Evolutionary conservation across 2,329 filamentous ascomycete genomes (phyloP).

Genomic region (Parascedosporium putredinis): DNA sequence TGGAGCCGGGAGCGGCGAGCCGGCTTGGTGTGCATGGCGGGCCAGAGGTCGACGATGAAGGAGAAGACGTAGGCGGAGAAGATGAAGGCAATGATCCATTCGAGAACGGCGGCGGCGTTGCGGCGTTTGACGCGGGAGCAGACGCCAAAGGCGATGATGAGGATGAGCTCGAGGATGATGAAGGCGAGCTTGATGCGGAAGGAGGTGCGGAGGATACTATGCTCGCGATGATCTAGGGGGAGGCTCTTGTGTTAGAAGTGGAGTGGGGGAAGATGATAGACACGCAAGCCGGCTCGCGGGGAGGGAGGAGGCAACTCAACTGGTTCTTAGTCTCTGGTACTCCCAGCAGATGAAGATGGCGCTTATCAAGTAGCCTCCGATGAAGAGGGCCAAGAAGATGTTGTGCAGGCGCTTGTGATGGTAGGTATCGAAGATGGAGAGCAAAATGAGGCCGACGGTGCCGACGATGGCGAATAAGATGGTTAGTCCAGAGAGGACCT

Average conservation of each 20-base stretch:
- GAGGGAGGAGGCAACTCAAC: slow-evolving; percentile 26
- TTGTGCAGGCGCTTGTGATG: slow-evolving; percentile 58
- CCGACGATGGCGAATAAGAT: slow-evolving; percentile 65
- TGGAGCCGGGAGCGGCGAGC: slow-evolving; percentile 13
- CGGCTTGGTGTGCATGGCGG: slow-evolving; percentile 55
- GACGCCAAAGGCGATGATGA: slow-evolving; percentile 64
- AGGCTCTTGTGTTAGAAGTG: background rate
- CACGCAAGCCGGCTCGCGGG: no score
- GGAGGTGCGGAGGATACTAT: slow-evolving; percentile 61
- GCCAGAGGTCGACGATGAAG: slow-evolving; percentile 79
- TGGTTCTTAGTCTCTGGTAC: slow-evolving; percentile 74
- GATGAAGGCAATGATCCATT: slow-evolving; percentile 70
- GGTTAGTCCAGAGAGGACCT: slow-evolving; percentile 47
- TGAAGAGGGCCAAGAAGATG: slow-evolving; percentile 71
- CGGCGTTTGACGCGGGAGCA: slow-evolving; percentile 35
- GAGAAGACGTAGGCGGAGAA: slow-evolving; percentile 83
- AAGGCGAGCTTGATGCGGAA: slow-evolving; percentile 86
- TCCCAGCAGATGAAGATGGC: slow-evolving; percentile 86
- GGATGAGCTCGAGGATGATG: slow-evolving; percentile 65
- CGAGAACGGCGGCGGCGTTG: slow-evolving; percentile 66
- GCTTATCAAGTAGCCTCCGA: slow-evolving; percentile 73
- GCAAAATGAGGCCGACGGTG: slow-evolving; percentile 67
- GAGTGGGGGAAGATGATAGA: background rate
- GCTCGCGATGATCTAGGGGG: slow-evolving; percentile 61
- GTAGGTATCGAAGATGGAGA: slow-evolving; percentile 79